phyloP scores from a whole-genome alignment of 1,284 basidiomycete species.

The Schizophyllum amplum region DNA sequence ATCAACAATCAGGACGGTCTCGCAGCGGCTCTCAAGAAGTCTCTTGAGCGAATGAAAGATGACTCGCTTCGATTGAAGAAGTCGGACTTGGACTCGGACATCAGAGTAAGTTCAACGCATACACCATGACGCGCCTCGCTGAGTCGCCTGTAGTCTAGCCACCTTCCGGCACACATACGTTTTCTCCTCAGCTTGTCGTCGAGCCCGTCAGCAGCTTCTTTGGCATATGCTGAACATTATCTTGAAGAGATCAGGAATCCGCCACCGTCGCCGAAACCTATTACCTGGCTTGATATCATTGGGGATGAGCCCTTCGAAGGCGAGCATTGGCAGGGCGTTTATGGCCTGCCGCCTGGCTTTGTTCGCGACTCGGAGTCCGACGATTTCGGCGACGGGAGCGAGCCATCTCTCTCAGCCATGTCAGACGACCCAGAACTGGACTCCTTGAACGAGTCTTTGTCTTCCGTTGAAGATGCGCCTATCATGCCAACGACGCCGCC shows the following conservation, averaged over 20 bases:
- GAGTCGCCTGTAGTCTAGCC: conserved; percentile 33
- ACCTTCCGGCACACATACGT: conserved; percentile 61
- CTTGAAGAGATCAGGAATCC: conserved; percentile 41
- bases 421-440: conserved; percentile 34
- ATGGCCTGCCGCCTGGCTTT: conserved; percentile 39
- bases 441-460: conserved; percentile 23
- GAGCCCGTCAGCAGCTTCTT: conserved; percentile 38
- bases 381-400: conserved; percentile 33
- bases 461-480: conserved; percentile 17
- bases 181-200: conserved; percentile 58
- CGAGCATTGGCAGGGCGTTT: conserved; percentile 68
- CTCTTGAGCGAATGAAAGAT: conserved; percentile 40
- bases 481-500: conserved; percentile 9
- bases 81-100: conserved; percentile 41
- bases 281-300: conserved; percentile 71
- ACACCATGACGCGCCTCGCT: conserved; percentile 5
- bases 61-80: conserved; percentile 42
- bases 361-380: conserved; percentile 17
- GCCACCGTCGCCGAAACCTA: conserved; percentile 25
- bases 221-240: conserved; percentile 41
- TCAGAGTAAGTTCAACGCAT: neutral
- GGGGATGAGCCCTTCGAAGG: conserved; percentile 72
- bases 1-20: conserved; percentile 54
- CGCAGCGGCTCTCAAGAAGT: conserved; percentile 47
- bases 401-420: conserved; percentile 37